phyloP scores from a whole-genome alignment of 352 stramenopile species.

The Pythium diclinum region DNA sequence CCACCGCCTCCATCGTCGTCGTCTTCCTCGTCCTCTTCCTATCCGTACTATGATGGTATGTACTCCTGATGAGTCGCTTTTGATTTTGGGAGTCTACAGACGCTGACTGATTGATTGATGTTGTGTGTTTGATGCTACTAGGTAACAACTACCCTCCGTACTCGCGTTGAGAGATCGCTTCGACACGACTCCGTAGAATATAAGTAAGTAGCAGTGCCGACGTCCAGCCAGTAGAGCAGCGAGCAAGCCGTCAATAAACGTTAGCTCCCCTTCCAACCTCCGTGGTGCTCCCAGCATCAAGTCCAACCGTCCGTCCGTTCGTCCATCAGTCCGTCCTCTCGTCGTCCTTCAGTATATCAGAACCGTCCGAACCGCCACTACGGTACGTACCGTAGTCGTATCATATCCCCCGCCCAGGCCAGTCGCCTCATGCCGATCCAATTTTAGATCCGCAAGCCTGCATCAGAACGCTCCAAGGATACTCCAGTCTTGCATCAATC shows the following conservation, averaged over 20 bases:
- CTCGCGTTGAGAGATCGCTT: slow-evolving; percentile 11
- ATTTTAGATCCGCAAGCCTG: not conserved
- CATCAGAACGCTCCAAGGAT: not conserved
- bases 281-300: not conserved
- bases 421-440: not conserved
- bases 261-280: not conserved
- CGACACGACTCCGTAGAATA: not conserved
- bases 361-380: too few relatives aligned
- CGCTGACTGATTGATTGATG: not conserved
- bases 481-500: not conserved
- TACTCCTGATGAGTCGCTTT: too few relatives aligned
- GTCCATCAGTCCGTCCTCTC: too few relatives aligned
- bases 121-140: not conserved
- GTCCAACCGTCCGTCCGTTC: too few relatives aligned
- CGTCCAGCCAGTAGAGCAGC: slow-evolving; percentile 1
- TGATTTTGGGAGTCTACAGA: too few relatives aligned
- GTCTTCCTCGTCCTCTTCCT: not conserved
- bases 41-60: slow-evolving; percentile 19
- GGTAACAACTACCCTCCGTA: slow-evolving; percentile 18
- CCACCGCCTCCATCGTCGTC: not conserved
- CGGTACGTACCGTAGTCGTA: too few relatives aligned
- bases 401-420: too few relatives aligned
- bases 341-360: too few relatives aligned
- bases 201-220: slow-evolving; percentile 18
- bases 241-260: not conserved